phyloP scores from a whole-genome alignment of 2,329 filamentous ascomycete species.

The Hymenoscyphus fraxineus region DNA sequence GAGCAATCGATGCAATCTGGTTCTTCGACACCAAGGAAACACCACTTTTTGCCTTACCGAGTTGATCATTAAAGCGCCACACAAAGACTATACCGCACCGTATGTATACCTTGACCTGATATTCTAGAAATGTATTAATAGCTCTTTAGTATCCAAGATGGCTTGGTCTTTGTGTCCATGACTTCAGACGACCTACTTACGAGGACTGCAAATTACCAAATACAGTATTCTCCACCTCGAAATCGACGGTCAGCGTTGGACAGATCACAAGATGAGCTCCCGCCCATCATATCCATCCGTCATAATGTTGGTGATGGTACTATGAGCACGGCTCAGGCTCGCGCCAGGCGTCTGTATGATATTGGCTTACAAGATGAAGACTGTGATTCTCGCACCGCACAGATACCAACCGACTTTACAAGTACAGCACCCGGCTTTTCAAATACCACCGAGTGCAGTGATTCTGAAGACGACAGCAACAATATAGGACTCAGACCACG shows the following conservation, averaged over 20 bases:
- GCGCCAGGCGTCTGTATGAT: slow-evolving; percentile 44
- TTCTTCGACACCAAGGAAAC: slow-evolving; percentile 75
- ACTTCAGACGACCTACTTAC: slow-evolving; percentile 69
- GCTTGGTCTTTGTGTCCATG: slow-evolving; percentile 91
- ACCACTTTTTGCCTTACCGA: slow-evolving; percentile 81
- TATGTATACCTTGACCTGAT: slow-evolving; percentile 48
- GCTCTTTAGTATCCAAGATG: slow-evolving; percentile 70
- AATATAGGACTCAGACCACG: slow-evolving; percentile 14
- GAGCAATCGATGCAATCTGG: slow-evolving; percentile 79
- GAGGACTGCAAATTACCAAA: slow-evolving; percentile 70
- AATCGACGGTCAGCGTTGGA: slow-evolving; percentile 24
- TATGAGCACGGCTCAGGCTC: slow-evolving; percentile 43
- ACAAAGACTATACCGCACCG: slow-evolving; percentile 78
- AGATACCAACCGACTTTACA: slow-evolving; percentile 55
- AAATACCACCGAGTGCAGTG: slow-evolving; percentile 57
- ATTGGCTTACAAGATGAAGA: slow-evolving; percentile 37
- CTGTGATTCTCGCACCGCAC: slow-evolving; percentile 46
- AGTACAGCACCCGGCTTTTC: slow-evolving; percentile 46
- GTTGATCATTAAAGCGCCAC: slow-evolving; percentile 82
- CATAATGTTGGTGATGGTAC: slow-evolving; percentile 50
- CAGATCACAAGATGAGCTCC: slow-evolving; percentile 30
- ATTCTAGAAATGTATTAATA: slow-evolving; percentile 16
- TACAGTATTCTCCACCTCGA: slow-evolving; percentile 51
- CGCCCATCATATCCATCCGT: slow-evolving; percentile 49
- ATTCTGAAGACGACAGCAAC: slow-evolving; percentile 48